These are phyloP conservation scores for Scleromitrula shiraiana DNA, from an alignment of 2,329 filamentous ascomycete genomes.

Conservation along the genomic window DNA sequence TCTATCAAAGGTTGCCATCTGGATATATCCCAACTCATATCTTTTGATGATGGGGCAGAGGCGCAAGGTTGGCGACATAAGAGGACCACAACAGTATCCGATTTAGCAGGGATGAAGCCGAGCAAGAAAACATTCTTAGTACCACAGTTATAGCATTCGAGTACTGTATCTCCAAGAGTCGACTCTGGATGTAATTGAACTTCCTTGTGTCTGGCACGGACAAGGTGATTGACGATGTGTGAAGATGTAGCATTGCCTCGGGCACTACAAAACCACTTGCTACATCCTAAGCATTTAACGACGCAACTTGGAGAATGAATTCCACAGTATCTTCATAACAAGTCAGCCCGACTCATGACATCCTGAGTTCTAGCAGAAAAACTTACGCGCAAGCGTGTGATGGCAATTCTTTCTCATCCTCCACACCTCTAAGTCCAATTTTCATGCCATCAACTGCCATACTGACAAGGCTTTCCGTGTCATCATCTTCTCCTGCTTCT, in stretches of 20 bases:
- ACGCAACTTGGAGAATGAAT: slow-evolving; percentile 94
- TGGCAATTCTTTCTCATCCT: slow-evolving; percentile 87
- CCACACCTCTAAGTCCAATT: slow-evolving; percentile 51
- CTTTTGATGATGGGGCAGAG: slow-evolving; percentile 88
- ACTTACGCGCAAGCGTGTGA: slow-evolving; percentile 92
- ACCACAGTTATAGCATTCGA: slow-evolving; percentile 98
- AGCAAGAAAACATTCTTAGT: slow-evolving; percentile 99
- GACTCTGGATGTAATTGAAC: slow-evolving; percentile 93
- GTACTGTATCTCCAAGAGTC: slow-evolving; percentile 85
- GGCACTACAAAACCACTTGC: slow-evolving; percentile 98
- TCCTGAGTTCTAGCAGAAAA: slow-evolving; percentile 4
- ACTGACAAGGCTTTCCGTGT: slow-evolving; percentile 65
- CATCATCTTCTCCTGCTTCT: slow-evolving; percentile 76
- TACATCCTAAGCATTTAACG: slow-evolving; percentile 91
- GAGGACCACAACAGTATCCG: slow-evolving; percentile 93
- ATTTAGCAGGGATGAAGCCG: slow-evolving; percentile 97
- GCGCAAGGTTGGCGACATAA: slow-evolving; percentile 95
- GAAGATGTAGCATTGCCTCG: slow-evolving; percentile 94
- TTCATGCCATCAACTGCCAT: slow-evolving; percentile 70
- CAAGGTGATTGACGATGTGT: slow-evolving; percentile 96
- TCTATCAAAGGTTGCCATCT: slow-evolving; percentile 97
- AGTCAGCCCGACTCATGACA: slow-evolving; percentile 21
- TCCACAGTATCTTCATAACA: slow-evolving; percentile 68
- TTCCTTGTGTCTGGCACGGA: slow-evolving; percentile 96
- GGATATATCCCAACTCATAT: slow-evolving; percentile 99